Base-by-base conservation (phyloP, 805 yeast genomes). In the Saccharomyces jurei region DNA sequence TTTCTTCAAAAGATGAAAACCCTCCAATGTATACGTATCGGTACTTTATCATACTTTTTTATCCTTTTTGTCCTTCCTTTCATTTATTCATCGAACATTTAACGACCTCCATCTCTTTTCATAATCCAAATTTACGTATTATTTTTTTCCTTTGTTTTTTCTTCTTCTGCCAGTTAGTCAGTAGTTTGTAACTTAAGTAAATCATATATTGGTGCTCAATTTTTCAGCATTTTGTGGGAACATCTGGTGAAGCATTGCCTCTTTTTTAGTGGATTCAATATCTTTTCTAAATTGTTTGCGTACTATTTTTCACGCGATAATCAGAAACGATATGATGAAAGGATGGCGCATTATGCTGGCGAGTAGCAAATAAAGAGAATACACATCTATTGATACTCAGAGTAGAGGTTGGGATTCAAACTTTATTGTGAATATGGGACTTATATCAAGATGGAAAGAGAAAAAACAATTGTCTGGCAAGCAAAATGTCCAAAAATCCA, bases 401-500 rank as follows among this genome's bases (percentile, higher is more conserved):
- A 17, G 8, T 36, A 36, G 8, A 36, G 22, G 25, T 25, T 5
- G 21, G 41, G 21, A 5, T 8, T 21, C 10, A 36, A 3, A 17
- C 10, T 6, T 36, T n/a, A 17, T n/a, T 9, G 17, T 36, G 44
- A 26, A 25, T 29, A 27, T 14, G 22, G 27, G 29, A 30, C 36
- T 9, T 21, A 36, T n/a, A 41, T 22, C 11, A 30, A 46, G 28
- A 48, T 21, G 44, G 44, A 36, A n/a, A 17, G 22, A 36, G 25
- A 36, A 36, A 21, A 36, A 17, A 36, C 25, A 36, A 22, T 13
- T 36, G 25, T 36, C 44, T 21, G 17, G 44, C 8, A 36, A 36
- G 60, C 68, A 28, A 63, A 56, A 36, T 9, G 25, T 67, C 26
- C 61, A 54, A 22, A 77, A 76, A 56, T 77, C 82, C 1, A 73